Evolutionary conservation across 129 eudicot species (phyloP), one percentile per base, ranked within the genome.

Genomic region (Logfia minima): DNA sequence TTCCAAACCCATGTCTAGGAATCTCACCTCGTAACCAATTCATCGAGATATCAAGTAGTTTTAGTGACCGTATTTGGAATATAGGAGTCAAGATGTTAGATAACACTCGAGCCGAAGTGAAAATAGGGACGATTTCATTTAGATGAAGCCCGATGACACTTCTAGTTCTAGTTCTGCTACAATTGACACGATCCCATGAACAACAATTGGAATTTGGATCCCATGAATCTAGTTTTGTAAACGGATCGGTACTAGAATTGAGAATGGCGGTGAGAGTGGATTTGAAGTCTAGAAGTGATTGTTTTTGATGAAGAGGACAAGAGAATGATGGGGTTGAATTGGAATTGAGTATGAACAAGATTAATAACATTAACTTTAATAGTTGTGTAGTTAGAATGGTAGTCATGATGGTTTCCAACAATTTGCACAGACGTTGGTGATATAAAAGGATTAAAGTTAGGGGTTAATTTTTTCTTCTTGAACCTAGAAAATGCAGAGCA

Each of bases 161-260:
- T 29, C 21, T 52, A 2, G 79, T 62, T 69, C 19, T 26, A 28
- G 68, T 39, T 8, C 1, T 53, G 60, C 60, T 23, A 31, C 93
- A 88, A 4, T 43, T 71, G 14, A 88, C 88, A n/a, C 84, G 58
- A 26, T 69, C 85, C 92, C 93, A 86, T 1, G 66, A n/a, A 58
- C 90, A 88, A 70, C 93, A 88, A 52, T 82, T 80, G 8, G 82
- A 64, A 56, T 13, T 53, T 0, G 78, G 77, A 35, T 77, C 74
- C 92, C 92, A 88, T 18, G 91, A 74, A 5, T 84, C 73, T 28
- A 80, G 79, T 19, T 80, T 55, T 2, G 14, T 17, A 5, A 22
- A 22, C 6, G 10, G 29, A 28, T 3, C 7, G 37, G n/a, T 9
- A 26, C 1, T 72, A 39, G 90, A 64, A 41, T 84, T 68, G 79